Evolutionary conservation across 2,329 filamentous ascomycete genomes (phyloP).

Genomic region (Phaeophleospora eucalypticola): DNA sequence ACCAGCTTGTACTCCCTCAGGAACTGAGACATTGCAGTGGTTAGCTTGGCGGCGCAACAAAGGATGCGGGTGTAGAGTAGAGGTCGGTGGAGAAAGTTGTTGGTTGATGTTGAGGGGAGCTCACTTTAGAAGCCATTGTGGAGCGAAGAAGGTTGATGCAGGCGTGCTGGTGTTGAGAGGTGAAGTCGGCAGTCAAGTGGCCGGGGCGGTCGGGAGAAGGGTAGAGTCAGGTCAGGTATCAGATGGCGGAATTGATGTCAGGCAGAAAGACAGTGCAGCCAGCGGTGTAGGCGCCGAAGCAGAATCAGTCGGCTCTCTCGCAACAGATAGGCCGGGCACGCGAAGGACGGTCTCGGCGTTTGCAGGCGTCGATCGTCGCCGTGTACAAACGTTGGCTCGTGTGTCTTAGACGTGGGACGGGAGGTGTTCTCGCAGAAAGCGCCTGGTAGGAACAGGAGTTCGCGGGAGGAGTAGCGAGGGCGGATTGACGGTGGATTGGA

Average conservation of each 20-base stretch:
- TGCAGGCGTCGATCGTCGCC: background rate
- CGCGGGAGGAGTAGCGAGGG: too few relatives aligned
- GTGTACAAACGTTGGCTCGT: background rate
- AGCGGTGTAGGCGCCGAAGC: background rate
- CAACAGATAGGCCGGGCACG: slow-evolving; percentile 2
- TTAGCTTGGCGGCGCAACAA: slow-evolving; percentile 5
- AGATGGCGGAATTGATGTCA: background rate
- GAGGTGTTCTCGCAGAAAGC: background rate
- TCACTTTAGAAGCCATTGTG: slow-evolving; percentile 35
- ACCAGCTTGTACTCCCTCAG: slow-evolving; percentile 61
- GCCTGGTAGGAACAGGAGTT: too few relatives aligned
- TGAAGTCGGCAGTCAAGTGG: slow-evolving; percentile 5
- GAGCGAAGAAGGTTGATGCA: slow-evolving; percentile 7
- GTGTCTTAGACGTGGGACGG: background rate
- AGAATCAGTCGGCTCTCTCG: background rate
- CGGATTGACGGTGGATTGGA: too few relatives aligned
- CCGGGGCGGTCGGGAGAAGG: slow-evolving; percentile 4
- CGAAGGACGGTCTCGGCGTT: slow-evolving; percentile 1
- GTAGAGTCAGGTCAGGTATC: background rate
- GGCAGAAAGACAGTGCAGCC: background rate
- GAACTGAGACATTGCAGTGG: slow-evolving; percentile 37
- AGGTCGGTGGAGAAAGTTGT: background rate
- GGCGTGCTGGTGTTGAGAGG: background rate
- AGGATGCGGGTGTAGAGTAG: background rate
- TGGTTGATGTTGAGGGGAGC: slow-evolving; percentile 12